phyloP scores from a whole-genome alignment of 1,284 basidiomycete species.

The Abortiporus biennis region DNA sequence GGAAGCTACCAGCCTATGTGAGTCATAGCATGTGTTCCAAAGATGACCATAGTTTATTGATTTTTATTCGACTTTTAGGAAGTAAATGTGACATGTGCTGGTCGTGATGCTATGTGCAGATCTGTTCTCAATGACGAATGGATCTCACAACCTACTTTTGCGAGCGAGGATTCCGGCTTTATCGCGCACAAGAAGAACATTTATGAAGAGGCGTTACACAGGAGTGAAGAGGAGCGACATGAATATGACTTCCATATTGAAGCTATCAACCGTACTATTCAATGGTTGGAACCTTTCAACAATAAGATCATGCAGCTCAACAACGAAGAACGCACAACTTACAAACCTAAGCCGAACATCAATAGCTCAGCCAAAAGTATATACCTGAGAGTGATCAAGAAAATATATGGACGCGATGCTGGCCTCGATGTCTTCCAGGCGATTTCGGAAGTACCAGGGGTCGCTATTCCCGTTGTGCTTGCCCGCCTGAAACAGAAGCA shows the following conservation, averaged over 20 bases:
- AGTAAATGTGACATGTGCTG: constrained; percentile 86
- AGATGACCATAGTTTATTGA: not conserved
- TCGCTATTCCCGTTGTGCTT: constrained; percentile 91
- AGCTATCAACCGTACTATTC: constrained; percentile 87
- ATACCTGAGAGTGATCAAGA: constrained; percentile 93
- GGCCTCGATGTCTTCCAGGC: constrained; percentile 86
- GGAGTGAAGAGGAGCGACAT: constrained; percentile 96
- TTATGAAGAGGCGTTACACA: constrained; percentile 95
- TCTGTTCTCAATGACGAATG: constrained; percentile 95
- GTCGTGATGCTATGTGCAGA: constrained; percentile 91
- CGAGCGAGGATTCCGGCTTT: constrained; percentile 93
- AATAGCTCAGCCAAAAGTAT: constrained; percentile 86
- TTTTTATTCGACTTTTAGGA: constrained; percentile 69
- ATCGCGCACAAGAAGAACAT: constrained; percentile 96
- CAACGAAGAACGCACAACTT: constrained; percentile 78
- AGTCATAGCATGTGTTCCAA: constrained; percentile 29
- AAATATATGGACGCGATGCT: constrained; percentile 85
- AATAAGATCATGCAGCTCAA: constrained; percentile 88
- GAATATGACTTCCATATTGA: constrained; percentile 98
- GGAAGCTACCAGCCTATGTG: constrained; percentile 82
- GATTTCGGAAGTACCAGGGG: constrained; percentile 87
- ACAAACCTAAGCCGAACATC: constrained; percentile 85
- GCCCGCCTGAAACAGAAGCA: constrained; percentile 90
- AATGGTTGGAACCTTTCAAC: constrained; percentile 86
- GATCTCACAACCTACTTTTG: constrained; percentile 98